Conservation (phyloP, 148 eudicot genomes). For the Dianthus caryophyllus region DNA sequence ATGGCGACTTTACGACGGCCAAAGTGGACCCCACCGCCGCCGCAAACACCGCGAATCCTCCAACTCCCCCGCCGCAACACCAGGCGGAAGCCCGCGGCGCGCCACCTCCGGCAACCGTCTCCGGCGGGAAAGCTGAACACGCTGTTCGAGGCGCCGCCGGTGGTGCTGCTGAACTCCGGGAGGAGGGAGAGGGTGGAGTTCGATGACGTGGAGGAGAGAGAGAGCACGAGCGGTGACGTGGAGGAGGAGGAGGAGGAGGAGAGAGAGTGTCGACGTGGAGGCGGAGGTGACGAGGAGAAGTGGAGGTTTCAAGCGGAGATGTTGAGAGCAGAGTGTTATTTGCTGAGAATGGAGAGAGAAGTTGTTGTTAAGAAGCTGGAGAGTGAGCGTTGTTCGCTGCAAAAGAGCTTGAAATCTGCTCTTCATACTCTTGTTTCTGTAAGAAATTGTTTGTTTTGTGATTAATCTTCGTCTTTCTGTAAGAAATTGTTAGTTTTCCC, state of each 20-base stretch:
- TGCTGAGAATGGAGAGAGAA: slow-evolving; percentile 67
- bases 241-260: slow-evolving; percentile 20
- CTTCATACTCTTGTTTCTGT: slow-evolving; percentile 57
- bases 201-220: slow-evolving; percentile 21
- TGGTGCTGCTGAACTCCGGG: slow-evolving; percentile 39
- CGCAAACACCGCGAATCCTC: slow-evolving; percentile 68
- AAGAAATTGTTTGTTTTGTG: slow-evolving; percentile 24
- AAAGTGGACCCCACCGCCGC: slow-evolving; percentile 58
- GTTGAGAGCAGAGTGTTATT: slow-evolving; percentile 75
- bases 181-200: slow-evolving; percentile 36
- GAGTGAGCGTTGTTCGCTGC: slow-evolving; percentile 42
- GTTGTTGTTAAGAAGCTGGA: slow-evolving; percentile 54
- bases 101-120: slow-evolving; percentile 3
- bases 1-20: slow-evolving; percentile 34
- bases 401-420: slow-evolving; percentile 56
- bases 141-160: slow-evolving; percentile 40
- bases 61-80: slow-evolving; percentile 59
- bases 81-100: slow-evolving; percentile 47
- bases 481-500: too few species aligned
- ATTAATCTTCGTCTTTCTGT: too few species aligned
- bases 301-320: slow-evolving; percentile 84
- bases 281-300: slow-evolving; percentile 38
- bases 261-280: neutral
- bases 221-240: neutral
- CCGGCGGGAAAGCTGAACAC: slow-evolving; percentile 37